A percentile compares a stretch with the other conserved stretches of the same genome.
Evolutionary conservation across 192 early-diverging fungal genomes (phyloP).

Genomic region (Gigaspora rosea): DNA sequence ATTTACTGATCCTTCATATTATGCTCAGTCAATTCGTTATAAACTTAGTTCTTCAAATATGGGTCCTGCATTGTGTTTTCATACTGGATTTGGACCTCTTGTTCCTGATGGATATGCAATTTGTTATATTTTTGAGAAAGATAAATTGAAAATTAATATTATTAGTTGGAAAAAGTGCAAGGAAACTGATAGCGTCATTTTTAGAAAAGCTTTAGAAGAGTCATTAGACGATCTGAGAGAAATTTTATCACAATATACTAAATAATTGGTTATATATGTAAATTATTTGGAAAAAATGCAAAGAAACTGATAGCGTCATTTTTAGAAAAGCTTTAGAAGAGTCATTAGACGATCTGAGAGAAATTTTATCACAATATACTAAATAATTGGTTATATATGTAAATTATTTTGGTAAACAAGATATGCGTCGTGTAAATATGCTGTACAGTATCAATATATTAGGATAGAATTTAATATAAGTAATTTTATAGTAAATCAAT

Average conservation of each 20-base stretch:
- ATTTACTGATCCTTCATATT: constrained; percentile 85
- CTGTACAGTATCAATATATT: no score
- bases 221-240: constrained; percentile 63
- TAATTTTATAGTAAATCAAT: no score
- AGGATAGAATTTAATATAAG: no score
- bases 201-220: constrained; percentile 61
- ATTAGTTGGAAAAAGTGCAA: constrained; percentile 50
- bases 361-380: not conserved
- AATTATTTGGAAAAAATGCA: constrained; percentile 37
- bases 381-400: no score
- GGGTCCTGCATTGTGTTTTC: constrained; percentile 67
- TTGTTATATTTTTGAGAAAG: constrained; percentile 74
- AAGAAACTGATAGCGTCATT: constrained; percentile 46
- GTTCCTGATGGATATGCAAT: constrained; percentile 84
- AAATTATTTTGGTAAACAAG: no score
- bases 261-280: no score
- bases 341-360: constrained; percentile 63
- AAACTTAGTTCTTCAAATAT: constrained; percentile 80
- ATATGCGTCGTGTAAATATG: no score
- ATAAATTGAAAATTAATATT: constrained; percentile 73
- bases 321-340: constrained; percentile 65
- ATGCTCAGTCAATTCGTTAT: constrained; percentile 75
- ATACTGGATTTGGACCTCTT: constrained; percentile 85
- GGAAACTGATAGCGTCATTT: constrained; percentile 51
- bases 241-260: not conserved